These are phyloP conservation scores for Prunus padus DNA, from an alignment of 306 rosid species.

Conservation along the genomic window DNA sequence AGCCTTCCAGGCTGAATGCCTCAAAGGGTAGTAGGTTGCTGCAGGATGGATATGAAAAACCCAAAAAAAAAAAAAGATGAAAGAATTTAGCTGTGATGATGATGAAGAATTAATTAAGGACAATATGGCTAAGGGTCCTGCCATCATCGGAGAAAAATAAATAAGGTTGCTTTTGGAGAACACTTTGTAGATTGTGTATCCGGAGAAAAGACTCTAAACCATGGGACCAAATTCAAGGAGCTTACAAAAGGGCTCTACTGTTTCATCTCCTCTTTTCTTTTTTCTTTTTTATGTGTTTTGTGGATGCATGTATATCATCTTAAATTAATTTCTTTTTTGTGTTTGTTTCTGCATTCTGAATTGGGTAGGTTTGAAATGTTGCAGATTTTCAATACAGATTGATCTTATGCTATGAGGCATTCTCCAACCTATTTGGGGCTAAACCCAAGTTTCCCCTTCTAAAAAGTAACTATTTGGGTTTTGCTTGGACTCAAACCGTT, in stretches of 20 bases:
- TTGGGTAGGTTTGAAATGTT: neutral
- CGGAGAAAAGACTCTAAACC: neutral
- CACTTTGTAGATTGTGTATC: neutral
- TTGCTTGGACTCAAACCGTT: no score
- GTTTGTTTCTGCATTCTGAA: neutral
- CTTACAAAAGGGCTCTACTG: neutral
- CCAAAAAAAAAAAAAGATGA: neutral
- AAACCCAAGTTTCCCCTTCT: no score
- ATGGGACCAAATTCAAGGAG: neutral
- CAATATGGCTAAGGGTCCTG: neutral
- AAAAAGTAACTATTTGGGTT: no score
- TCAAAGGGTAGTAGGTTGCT: neutral
- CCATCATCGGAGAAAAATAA: neutral
- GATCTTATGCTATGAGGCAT: neutral
- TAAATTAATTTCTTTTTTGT: neutral
- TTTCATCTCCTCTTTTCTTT: neutral
- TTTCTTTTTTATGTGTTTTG: neutral
- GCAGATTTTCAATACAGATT: neutral
- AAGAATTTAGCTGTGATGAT: neutral
- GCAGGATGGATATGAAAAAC: neutral
- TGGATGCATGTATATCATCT: neutral
- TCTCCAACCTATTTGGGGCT: no score
- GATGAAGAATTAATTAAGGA: neutral
- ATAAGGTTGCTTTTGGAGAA: neutral
- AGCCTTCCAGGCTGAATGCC: neutral